Base-by-base conservation (phyloP, 352 stramenopile species). In the Plasmopara viticola region DNA sequence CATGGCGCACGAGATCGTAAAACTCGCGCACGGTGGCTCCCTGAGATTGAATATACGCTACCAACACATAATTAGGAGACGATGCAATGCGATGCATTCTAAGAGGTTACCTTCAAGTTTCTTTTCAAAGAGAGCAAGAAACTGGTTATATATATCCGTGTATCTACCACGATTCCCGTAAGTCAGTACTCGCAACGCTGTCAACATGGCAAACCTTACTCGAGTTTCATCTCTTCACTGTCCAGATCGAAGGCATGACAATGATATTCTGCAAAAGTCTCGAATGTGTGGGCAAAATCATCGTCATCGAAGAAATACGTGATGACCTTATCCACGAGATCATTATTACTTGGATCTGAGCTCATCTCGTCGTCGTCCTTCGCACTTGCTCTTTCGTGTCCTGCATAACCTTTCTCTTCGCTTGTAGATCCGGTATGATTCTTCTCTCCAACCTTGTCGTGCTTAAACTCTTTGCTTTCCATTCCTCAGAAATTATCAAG, bases 231-330 rank as follows among this genome's bases (percentile, higher is more conserved):
- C 53, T 90, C 79, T 12, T 90, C 79, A 31, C 58, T 72, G 15
- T 86, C 63, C n/a, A 83, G 49, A 39, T 90, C 79, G 42, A 90
- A 90, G 10, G 64, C 57, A 42, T 66, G 56, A 51, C 76, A 90
- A 56, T 87, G 53, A 4, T 71, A 46, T 50, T 87, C 70, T 1
- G 79, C 79, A 35, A 90, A 90, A 5, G 51, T 66, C 55, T 87
- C 79, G 46, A 90, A 88, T 15, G 73, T 83, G 43, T 68, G 63
- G 8, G 77, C 78, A 44, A 90, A 90, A 35, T 75, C 77, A 55
- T 90, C 79, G 56, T 90, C 75, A 51, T 87, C 75, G 38, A 90
- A 90, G 56, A 90, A 90, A 48, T 76, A 90, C 33, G 65, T 64
- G 49, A 87, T 85, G 40, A 90, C 79, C 44, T 78, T 78, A 49